Conservation (phyloP, 441 rosid species). For the Pelargonium myrrhifolium region DNA sequence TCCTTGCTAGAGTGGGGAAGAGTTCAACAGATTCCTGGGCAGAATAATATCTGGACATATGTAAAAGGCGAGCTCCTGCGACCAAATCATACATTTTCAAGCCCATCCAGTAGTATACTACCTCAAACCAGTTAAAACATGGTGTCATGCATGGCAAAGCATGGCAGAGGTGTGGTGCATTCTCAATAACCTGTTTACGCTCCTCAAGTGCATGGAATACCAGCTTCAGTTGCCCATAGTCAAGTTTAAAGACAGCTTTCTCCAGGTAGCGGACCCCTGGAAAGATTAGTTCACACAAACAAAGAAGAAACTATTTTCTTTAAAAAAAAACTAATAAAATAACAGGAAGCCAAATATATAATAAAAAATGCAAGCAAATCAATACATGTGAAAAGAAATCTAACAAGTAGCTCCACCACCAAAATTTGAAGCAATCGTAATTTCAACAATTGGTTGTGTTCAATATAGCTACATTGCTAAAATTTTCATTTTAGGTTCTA, state of each 20-base stretch:
- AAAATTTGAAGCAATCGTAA: background rate
- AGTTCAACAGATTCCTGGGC: slow-evolving; percentile 72
- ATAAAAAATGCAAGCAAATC: too few species aligned
- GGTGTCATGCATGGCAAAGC: slow-evolving; percentile 98
- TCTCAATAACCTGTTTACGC: slow-evolving; percentile 82
- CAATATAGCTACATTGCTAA: background rate
- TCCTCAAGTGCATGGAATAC: slow-evolving; percentile 95
- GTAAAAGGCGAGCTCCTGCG: slow-evolving; percentile 71
- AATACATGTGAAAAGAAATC: background rate
- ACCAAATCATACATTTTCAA: slow-evolving; percentile 96
- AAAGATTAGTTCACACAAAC: background rate
- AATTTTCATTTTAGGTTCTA: too few species aligned
- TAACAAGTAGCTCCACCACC: background rate
- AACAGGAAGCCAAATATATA: too few species aligned
- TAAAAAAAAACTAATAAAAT: too few species aligned
- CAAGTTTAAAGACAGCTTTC: slow-evolving; percentile 89
- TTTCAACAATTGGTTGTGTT: background rate
- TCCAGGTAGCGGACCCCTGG: slow-evolving; percentile 92
- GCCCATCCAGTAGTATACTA: slow-evolving; percentile 79
- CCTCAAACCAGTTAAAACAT: slow-evolving; percentile 93
- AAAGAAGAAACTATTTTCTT: background rate
- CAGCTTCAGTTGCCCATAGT: slow-evolving; percentile 80
- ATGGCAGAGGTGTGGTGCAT: slow-evolving; percentile 92
- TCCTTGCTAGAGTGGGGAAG: slow-evolving; percentile 87
- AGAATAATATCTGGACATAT: slow-evolving; percentile 85